Base-by-base conservation (phyloP, 495 filamentous ascomycete genomes). In the Annulohypoxylon moriforme region DNA sequence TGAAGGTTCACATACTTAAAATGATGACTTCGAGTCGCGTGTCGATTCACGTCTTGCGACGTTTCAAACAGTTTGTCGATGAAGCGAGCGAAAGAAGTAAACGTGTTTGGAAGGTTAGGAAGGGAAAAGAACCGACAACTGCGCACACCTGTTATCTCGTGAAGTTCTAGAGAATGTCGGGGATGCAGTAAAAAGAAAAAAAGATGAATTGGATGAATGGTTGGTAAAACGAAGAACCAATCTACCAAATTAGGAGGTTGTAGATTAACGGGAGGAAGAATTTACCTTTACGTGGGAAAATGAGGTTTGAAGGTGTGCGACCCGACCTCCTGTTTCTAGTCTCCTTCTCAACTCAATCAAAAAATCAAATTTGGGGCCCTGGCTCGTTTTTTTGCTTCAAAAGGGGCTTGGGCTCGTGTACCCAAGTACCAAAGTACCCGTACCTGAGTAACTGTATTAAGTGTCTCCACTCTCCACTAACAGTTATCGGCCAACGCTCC, bases 231-330 rank as follows among this genome's bases (percentile, higher is more conserved):
- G 60, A 66, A 63, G 24, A 53, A 38, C 70, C 60, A 66, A 49
- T 47, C 70, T 73, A 27, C 70, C 70, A 68, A 56, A 69, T 68
- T 69, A 64, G 65, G 70, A 73, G 65, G 60, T 64, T 68, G 60
- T 60, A 61, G 65, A 61, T 67, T 61, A 69, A 68, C 57, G 58
- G 66, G 29, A 44, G 16, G 52, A 70, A 70, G 58, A 67, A 73
- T 73, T 69, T 69, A 67, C 66, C 60, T 73, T 68, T 68, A 67
- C 60, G 70, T 68, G 64, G 62, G 67, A 69, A 69, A 50, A 57
- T 65, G 66, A 69, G 67, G 71, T 40, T 73, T 73, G 64, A 73
- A 69, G 61, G 71, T 69, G 71, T 74, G 71, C 67, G 63, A 70
- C 66, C 66, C 67, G 71, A 73, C 71, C 71, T 74, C 71, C 67